Percentiles rank a stretch among this genome's conserved stretches.
Conservation (phyloP, 2,329 filamentous ascomycete genomes). For the Septoria linicola region DNA sequence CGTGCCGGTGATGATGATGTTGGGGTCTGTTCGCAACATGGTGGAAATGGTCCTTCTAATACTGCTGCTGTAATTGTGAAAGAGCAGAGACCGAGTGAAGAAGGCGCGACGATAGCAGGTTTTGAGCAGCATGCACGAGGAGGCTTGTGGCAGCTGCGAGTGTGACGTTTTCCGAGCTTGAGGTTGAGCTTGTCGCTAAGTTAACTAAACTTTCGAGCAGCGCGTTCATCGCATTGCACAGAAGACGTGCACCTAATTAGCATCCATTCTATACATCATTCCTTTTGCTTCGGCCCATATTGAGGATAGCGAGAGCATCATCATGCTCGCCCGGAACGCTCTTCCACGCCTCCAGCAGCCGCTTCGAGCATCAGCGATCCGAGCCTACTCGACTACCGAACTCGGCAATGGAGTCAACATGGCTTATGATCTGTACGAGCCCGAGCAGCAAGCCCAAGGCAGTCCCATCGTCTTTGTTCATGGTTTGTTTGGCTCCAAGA, state of each 20-base stretch:
- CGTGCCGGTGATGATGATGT: slow-evolving; percentile 93
- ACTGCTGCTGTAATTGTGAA: neutral
- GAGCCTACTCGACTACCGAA: slow-evolving; percentile 32
- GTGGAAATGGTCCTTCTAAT: neutral
- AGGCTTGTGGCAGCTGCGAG: no score
- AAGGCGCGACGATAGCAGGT: slow-evolving; percentile 9
- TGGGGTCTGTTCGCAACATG: slow-evolving; percentile 59
- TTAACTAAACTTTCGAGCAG: no score
- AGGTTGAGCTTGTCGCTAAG: no score
- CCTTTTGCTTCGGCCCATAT: neutral
- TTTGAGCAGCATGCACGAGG: no score
- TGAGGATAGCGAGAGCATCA: neutral
- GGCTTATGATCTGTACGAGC: slow-evolving; percentile 66
- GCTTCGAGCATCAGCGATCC: slow-evolving; percentile 20
- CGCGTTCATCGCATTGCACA: no score
- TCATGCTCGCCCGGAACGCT: slow-evolving; percentile 28
- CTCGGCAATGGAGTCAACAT: slow-evolving; percentile 46
- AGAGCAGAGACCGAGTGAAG: neutral
- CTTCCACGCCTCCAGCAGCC: slow-evolving; percentile 26
- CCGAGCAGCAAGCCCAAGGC: slow-evolving; percentile 43
- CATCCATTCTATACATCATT: neutral
- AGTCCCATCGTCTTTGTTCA: slow-evolving; percentile 83
- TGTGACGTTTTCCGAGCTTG: no score
- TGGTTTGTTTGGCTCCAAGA: slow-evolving; percentile 90
- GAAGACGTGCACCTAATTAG: no score